phyloP scores from a whole-genome alignment of 805 yeast genomes.

The Sugiyamaella lignohabitans region DNA sequence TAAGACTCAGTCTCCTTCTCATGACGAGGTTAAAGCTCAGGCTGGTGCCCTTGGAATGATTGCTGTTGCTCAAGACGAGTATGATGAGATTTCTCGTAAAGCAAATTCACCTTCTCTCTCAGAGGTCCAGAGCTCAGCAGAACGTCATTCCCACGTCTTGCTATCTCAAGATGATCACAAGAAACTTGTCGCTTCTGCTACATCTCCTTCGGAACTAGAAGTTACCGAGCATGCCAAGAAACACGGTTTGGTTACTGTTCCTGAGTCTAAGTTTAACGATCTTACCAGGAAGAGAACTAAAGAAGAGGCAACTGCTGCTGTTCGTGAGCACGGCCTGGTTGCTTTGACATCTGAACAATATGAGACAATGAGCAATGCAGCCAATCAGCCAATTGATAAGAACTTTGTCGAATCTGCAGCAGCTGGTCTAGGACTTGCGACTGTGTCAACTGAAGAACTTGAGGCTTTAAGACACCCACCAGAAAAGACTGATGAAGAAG shows the following conservation, averaged over 20 bases:
- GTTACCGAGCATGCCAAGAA: slow-evolving; percentile 10
- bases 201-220: slow-evolving; percentile 10
- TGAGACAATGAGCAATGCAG: slow-evolving; percentile 20
- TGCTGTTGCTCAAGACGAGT: slow-evolving; percentile 30
- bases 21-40: slow-evolving; percentile 23
- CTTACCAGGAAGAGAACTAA: slow-evolving; percentile 8
- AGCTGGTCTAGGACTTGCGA: slow-evolving; percentile 23
- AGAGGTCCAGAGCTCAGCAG: slow-evolving; percentile 19
- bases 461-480: slow-evolving; percentile 14
- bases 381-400: slow-evolving; percentile 22
- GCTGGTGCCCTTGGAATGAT: slow-evolving; percentile 30
- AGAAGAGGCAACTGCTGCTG: slow-evolving; percentile 15
- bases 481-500: slow-evolving; percentile 18
- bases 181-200: slow-evolving; percentile 23
- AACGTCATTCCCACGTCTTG: slow-evolving; percentile 12
- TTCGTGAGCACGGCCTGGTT: slow-evolving; percentile 19
- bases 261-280: slow-evolving; percentile 16
- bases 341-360: slow-evolving; percentile 24
- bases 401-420: slow-evolving; percentile 22
- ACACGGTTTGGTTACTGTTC: slow-evolving; percentile 26
- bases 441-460: slow-evolving; percentile 15
- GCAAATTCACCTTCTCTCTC: slow-evolving; percentile 12
- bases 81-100: slow-evolving; percentile 13
- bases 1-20: slow-evolving; percentile 14
- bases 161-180: slow-evolving; percentile 11